Conservation (phyloP, 2,329 filamentous ascomycete genomes). For the Stagonosporopsis chrysanthemi region DNA sequence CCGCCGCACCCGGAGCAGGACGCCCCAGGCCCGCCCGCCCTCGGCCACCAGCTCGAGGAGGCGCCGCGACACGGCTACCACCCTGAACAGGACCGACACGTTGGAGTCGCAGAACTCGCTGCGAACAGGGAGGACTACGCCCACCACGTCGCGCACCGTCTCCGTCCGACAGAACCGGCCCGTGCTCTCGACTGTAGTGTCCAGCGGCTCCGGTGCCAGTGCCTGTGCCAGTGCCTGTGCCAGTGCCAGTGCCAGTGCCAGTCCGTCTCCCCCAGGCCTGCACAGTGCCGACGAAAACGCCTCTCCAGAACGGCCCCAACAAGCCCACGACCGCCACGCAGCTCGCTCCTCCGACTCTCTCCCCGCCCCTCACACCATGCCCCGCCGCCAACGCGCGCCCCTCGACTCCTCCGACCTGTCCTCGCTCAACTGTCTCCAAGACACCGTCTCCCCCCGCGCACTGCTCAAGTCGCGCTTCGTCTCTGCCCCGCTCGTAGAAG, state of each 20-base stretch:
- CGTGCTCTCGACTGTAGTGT: constrained; percentile 45
- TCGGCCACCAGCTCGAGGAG: constrained; percentile 42
- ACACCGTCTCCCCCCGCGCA: constrained; percentile 46
- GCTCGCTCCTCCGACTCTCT: constrained; percentile 33
- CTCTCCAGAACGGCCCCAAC: constrained; percentile 22
- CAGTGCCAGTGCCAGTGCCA: constrained; percentile 12
- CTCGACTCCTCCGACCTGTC: constrained; percentile 47
- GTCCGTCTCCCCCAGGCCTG: constrained; percentile 4
- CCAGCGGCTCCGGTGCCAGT: constrained; percentile 38
- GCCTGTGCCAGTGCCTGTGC: constrained; percentile 2
- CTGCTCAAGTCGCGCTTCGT: constrained; percentile 48
- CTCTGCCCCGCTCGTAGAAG: constrained; percentile 49
- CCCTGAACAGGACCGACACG: constrained; percentile 33
- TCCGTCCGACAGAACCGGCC: constrained; percentile 40
- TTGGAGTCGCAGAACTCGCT: constrained; percentile 31
- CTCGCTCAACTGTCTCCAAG: constrained; percentile 50
- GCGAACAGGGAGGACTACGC: constrained; percentile 23
- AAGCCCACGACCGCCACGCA: constrained; percentile 27
- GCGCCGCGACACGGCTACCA: constrained; percentile 39
- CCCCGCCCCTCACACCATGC: constrained; percentile 28
- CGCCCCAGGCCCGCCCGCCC: constrained; percentile 37
- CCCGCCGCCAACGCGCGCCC: constrained; percentile 30
- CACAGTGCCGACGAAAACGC: constrained; percentile 29
- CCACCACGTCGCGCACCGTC: constrained; percentile 27
- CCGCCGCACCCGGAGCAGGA: constrained; percentile 44